Evolutionary conservation across 257 asterid species (phyloP).

Genomic region (Petrea volubilis): DNA sequence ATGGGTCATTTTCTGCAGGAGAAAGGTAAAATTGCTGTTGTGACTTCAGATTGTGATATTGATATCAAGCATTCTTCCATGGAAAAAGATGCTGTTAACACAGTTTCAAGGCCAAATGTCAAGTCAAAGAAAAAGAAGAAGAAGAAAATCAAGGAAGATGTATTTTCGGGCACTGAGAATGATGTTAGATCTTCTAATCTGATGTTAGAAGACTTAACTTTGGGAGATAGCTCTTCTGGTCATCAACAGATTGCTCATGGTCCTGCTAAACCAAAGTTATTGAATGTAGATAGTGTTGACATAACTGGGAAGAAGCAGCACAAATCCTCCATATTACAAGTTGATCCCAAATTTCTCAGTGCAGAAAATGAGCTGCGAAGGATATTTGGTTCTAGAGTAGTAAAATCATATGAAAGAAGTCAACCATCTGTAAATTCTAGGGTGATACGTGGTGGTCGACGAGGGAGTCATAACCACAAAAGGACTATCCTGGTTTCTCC

Average conservation of each 20-base stretch:
- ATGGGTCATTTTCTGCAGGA: conserved; percentile 49
- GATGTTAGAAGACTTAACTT: conserved; percentile 45
- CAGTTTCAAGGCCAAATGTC: conserved; percentile 32
- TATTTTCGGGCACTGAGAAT: conserved; percentile 24
- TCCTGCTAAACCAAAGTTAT: conserved; percentile 31
- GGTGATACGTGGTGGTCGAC: conserved; percentile 63
- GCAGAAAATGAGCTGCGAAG: conserved; percentile 92
- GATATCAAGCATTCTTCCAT: conserved; percentile 30
- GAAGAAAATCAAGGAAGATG: conserved; percentile 48
- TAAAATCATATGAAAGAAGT: conserved; percentile 69
- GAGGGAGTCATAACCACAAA: conserved; percentile 70
- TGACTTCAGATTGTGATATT: conserved; percentile 26
- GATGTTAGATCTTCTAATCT: conserved; percentile 28
- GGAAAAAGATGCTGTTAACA: conserved; percentile 28
- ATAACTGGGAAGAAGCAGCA: conserved; percentile 38
- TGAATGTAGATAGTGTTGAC: conserved; percentile 33
- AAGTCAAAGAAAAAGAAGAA: conserved; percentile 62
- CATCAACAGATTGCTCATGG: conserved; percentile 34
- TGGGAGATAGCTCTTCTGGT: conserved; percentile 53
- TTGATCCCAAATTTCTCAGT: conserved; percentile 80
- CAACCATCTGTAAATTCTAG: conserved; percentile 62
- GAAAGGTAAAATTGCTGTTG: conserved; percentile 34
- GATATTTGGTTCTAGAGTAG: conserved; percentile 90
- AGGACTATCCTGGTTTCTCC: conserved; percentile 80
- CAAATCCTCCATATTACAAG: conserved; percentile 53